Evolutionary conservation across 169 alveolate genomes (phyloP).

Genomic region (Ichthyophthirius multifiliis): DNA sequence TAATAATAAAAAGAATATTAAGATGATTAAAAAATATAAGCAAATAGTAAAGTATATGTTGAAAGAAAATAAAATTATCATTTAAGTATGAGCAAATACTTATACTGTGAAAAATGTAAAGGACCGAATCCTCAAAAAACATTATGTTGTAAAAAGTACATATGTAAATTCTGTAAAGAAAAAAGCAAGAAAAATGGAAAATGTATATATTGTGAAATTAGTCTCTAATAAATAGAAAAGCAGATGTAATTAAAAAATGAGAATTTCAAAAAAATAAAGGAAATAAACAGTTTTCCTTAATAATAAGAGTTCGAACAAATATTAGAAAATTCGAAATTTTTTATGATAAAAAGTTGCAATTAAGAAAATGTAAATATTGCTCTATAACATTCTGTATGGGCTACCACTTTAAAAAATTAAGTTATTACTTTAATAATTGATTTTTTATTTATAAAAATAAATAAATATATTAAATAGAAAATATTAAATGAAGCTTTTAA

Average conservation of each 20-base stretch:
- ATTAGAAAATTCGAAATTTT: background rate
- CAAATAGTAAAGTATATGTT: background rate
- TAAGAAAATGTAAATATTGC: background rate
- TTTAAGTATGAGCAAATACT: background rate
- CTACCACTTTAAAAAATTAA: background rate
- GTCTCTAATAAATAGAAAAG: background rate
- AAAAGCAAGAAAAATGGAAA: background rate
- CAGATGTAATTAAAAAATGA: background rate
- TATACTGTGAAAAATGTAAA: background rate
- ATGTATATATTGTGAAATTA: background rate
- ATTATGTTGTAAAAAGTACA: background rate
- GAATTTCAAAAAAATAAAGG: background rate
- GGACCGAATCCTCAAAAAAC: background rate
- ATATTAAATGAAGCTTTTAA: background rate
- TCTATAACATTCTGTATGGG: background rate
- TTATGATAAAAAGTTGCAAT: slow-evolving; percentile 1
- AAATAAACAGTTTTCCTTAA: background rate
- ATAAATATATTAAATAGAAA: background rate
- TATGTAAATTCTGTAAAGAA: background rate
- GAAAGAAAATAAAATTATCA: background rate
- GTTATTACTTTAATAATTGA: background rate
- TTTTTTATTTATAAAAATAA: background rate
- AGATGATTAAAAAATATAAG: background rate
- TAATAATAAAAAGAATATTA: background rate
- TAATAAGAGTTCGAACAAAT: background rate